Evolutionary conservation across 192 early-diverging fungal genomes (phyloP).

Genomic region (Geranomyces variabilis): DNA sequence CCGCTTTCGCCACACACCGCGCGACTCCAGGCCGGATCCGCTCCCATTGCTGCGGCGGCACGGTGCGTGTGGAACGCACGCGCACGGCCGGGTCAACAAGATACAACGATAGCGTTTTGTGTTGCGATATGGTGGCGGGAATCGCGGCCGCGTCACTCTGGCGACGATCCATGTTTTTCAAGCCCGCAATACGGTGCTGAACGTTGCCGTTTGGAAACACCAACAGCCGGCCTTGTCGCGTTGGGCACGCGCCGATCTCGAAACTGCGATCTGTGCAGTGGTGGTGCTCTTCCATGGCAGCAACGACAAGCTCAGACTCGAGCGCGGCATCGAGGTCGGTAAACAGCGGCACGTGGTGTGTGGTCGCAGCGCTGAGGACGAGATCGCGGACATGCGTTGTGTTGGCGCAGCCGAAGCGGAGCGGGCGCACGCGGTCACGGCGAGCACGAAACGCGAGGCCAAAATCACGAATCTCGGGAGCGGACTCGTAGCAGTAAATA

Average conservation of each 20-base stretch:
- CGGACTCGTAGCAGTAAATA: constrained; percentile 14
- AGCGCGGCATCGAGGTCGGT: constrained; percentile 11
- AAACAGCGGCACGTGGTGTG: neutral
- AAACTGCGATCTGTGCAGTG: constrained; percentile 1
- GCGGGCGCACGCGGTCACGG: neutral
- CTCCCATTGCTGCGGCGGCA: constrained; percentile 14
- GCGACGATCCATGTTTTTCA: constrained; percentile 8
- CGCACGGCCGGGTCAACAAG: neutral
- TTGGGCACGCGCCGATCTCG: constrained; percentile 8
- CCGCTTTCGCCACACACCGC: neutral
- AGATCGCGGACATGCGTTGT: neutral
- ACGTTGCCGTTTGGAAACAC: neutral
- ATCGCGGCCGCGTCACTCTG: neutral
- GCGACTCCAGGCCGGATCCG: neutral
- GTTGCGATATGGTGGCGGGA: neutral
- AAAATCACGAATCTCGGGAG: neutral
- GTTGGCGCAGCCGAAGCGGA: neutral
- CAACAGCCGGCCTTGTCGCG: neutral
- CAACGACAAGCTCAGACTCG: neutral
- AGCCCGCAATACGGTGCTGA: constrained; percentile 13
- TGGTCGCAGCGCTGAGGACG: constrained; percentile 2
- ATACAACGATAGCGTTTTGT: neutral
- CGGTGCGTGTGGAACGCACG: constrained; percentile 6
- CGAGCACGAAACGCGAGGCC: constrained; percentile 11
- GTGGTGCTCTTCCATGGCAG: neutral